Conservation (phyloP, 148 eudicot species). For the Dianthus caryophyllus region DNA sequence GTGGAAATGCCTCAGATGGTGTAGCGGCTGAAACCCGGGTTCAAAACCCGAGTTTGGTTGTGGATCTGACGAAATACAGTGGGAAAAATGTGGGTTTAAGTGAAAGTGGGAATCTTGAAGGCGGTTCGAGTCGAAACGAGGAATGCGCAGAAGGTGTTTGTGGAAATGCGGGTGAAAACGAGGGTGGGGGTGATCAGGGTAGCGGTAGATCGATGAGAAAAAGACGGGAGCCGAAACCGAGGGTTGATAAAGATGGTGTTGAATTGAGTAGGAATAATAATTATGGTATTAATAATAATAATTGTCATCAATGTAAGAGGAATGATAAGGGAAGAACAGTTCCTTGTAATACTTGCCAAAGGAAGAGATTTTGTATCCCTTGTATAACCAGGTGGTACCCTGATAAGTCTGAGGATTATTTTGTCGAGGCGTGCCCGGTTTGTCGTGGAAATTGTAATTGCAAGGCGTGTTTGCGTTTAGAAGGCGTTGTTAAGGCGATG, state of each 20-base stretch:
- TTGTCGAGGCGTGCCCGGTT: slow-evolving; percentile 54
- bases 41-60: background rate
- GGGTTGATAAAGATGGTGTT: slow-evolving; percentile 13
- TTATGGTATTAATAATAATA: no score
- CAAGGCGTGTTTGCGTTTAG: slow-evolving; percentile 55
- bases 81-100: background rate
- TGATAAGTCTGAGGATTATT: slow-evolving; percentile 34
- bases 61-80: background rate
- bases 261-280: slow-evolving; percentile 20
- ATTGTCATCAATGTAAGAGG: slow-evolving; percentile 80
- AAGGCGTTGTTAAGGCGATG: slow-evolving; percentile 31
- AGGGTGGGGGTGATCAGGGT: background rate
- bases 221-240: slow-evolving; percentile 8
- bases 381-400: slow-evolving; percentile 70
- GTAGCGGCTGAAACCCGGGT: background rate
- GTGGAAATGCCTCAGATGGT: slow-evolving; percentile 34
- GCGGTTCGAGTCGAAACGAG: background rate
- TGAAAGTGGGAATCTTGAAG: background rate
- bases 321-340: slow-evolving; percentile 63
- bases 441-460: slow-evolving; percentile 66
- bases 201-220: slow-evolving; percentile 4
- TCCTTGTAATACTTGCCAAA: slow-evolving; percentile 36
- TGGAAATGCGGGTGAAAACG: slow-evolving; percentile 22
- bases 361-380: slow-evolving; percentile 48
- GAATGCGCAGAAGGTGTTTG: slow-evolving; percentile 10